These are phyloP conservation scores for Alternaria viburni DNA, from an alignment of 2,329 filamentous ascomycete genomes.

Conservation along the genomic window DNA sequence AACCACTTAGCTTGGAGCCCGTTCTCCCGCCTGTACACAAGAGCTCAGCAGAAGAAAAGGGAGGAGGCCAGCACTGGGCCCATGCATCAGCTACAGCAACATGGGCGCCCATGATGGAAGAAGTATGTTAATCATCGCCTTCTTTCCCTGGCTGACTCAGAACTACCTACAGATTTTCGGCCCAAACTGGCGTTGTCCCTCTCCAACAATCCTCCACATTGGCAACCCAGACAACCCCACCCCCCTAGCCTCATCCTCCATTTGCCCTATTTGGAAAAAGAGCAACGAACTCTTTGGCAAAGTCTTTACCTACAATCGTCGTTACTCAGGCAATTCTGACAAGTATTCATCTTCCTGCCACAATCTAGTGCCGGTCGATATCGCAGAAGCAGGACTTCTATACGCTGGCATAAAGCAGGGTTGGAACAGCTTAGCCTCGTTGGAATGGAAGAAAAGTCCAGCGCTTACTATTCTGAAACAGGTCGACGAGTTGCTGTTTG, in stretches of 20 bases:
- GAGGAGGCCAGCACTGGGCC: slow-evolving; percentile 18
- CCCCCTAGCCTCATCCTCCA: slow-evolving; percentile 6
- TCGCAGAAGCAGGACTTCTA: slow-evolving; percentile 35
- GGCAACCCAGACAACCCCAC: slow-evolving; percentile 19
- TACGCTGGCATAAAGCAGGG: slow-evolving; percentile 39
- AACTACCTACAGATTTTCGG: slow-evolving; percentile 33
- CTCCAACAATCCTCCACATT: slow-evolving; percentile 39
- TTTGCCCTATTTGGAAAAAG: slow-evolving; percentile 38
- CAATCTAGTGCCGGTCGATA: background rate
- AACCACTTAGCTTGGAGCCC: slow-evolving; percentile 13
- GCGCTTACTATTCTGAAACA: slow-evolving; percentile 36
- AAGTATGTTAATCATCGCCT: slow-evolving; percentile 11
- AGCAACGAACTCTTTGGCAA: slow-evolving; percentile 41
- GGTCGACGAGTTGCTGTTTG: slow-evolving; percentile 40
- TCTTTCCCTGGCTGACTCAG: background rate
- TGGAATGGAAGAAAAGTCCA: slow-evolving; percentile 39
- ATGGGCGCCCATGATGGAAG: slow-evolving; percentile 40
- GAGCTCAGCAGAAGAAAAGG: slow-evolving; percentile 12
- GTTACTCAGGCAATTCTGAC: background rate
- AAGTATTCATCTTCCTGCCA: background rate
- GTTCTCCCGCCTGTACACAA: slow-evolving; percentile 24
- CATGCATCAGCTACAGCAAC: slow-evolving; percentile 28
- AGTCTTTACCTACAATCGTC: slow-evolving; percentile 25
- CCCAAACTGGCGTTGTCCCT: slow-evolving; percentile 35
- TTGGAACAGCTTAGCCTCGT: slow-evolving; percentile 27